Evolutionary conservation across 2,329 filamentous ascomycete species (phyloP).

Genomic region (Nigrospora osmanthi): DNA sequence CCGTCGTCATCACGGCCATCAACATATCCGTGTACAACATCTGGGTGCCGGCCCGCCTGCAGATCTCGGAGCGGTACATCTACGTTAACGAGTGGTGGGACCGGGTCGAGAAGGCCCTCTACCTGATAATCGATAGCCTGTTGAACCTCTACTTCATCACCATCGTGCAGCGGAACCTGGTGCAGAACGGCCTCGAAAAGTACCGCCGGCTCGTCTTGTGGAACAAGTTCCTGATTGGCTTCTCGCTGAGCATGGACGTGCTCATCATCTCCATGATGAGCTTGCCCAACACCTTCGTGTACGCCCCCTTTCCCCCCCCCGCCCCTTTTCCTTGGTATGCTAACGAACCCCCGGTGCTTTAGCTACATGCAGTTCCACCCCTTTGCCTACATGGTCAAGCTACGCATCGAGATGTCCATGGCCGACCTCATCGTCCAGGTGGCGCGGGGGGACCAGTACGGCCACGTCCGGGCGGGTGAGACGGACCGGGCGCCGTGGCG

Average conservation of each 20-base stretch:
- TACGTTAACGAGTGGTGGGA: conserved; percentile 43
- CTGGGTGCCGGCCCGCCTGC: conserved; percentile 44
- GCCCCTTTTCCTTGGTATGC: no score
- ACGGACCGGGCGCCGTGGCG: background rate
- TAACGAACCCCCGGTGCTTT: background rate
- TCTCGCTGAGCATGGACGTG: conserved; percentile 36
- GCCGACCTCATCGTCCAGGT: conserved; percentile 38
- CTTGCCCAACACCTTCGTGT: conserved; percentile 33
- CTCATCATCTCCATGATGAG: conserved; percentile 34
- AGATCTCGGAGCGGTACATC: conserved; percentile 30
- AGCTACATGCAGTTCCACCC: conserved; percentile 42
- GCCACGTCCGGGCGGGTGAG: background rate
- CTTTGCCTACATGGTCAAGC: conserved; percentile 43
- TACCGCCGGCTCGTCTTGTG: conserved; percentile 37
- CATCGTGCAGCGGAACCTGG: conserved; percentile 33
- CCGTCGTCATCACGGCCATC: conserved; percentile 33
- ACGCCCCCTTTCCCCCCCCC: background rate
- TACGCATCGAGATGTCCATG: conserved; percentile 47
- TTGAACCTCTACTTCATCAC: conserved; percentile 43
- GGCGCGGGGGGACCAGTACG: background rate
- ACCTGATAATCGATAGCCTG: conserved; percentile 35
- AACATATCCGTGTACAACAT: conserved; percentile 46
- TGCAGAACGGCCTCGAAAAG: conserved; percentile 37
- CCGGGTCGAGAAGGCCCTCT: conserved; percentile 41
- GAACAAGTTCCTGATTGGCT: conserved; percentile 34